Base-by-base conservation (phyloP, 2,329 filamentous ascomycete species). In the Cercospora citrullina region DNA sequence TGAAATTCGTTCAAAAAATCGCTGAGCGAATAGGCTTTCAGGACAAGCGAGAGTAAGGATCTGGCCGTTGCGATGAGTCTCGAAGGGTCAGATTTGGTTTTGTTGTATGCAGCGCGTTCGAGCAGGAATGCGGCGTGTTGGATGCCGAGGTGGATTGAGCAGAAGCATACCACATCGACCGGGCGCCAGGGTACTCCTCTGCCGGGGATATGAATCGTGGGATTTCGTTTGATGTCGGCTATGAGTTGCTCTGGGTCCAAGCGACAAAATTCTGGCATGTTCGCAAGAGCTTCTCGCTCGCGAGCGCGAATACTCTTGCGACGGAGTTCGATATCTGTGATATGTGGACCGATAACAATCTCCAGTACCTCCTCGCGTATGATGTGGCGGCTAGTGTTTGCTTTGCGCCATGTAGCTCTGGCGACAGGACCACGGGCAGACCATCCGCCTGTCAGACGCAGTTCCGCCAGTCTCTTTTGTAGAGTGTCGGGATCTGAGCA, bases 281-380 rank as follows among this genome's bases (percentile, higher is more conserved):
- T 45, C 18, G 30, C 59, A 3, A 63, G 36, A n/a, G 64, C 65
- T 36, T 71, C 58, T 23, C 68, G 60, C 31, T 69, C 66, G 5
- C 67, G 65, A 7, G 39, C 51, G 16, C 69, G 65, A 2, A 72
- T 64, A n/a, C 58, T 66, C 33, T 39, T 55, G 8, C 68, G 53
- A 8, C 71, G 67, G n/a, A 64, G 63, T 45, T 69, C 65, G 1
- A 72, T 51, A 21, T 71, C 48, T 39, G 31, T 60, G 28, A 39
- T 48, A 3, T 65, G 58, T 6, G 69, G 63, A 1, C 68, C 66
- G 16, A 72, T 69, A 10, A 70, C 69, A 16, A 70, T 63, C 30
- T 72, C 71, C 2, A 73, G 61, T 23, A 73, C 55, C 18, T 73
- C 71, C 51, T 73, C 71, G 4, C 69, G 60, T 12, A 72, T 59